Conservation (phyloP, 768 basidiomycete species). For the Suillus plorans region DNA sequence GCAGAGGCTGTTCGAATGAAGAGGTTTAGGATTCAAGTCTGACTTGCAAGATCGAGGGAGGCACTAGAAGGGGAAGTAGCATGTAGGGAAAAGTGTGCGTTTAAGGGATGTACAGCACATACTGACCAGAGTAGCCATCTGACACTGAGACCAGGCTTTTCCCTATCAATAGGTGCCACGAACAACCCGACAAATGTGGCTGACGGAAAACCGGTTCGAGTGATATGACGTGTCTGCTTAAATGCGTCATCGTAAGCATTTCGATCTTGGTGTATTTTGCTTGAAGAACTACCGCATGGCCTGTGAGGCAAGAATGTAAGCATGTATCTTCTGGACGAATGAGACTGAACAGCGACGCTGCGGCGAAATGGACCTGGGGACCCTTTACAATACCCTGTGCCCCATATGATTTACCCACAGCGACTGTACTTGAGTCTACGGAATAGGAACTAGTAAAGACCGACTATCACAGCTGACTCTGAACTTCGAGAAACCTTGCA, state of each 20-base stretch:
- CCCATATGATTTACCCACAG: neutral
- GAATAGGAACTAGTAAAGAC: neutral
- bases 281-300: too few species aligned
- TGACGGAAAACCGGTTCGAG: neutral
- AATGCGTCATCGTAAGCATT: neutral
- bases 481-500: neutral
- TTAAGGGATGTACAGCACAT: neutral
- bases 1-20: too few species aligned
- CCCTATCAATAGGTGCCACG: neutral
- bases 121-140: neutral
- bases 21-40: neutral
- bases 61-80: neutral
- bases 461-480: neutral
- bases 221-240: neutral
- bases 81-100: neutral
- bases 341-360: neutral
- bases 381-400: neutral
- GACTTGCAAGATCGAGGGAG: neutral
- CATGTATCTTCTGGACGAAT: neutral
- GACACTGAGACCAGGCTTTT: neutral
- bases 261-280: too few species aligned
- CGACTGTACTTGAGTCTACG: neutral
- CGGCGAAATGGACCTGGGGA: neutral
- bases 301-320: too few species aligned
- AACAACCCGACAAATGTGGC: neutral